These are phyloP conservation scores for Sugiyamaella grinbergsii DNA, from an alignment of 1,139 yeast genomes.

Conservation along the genomic window DNA sequence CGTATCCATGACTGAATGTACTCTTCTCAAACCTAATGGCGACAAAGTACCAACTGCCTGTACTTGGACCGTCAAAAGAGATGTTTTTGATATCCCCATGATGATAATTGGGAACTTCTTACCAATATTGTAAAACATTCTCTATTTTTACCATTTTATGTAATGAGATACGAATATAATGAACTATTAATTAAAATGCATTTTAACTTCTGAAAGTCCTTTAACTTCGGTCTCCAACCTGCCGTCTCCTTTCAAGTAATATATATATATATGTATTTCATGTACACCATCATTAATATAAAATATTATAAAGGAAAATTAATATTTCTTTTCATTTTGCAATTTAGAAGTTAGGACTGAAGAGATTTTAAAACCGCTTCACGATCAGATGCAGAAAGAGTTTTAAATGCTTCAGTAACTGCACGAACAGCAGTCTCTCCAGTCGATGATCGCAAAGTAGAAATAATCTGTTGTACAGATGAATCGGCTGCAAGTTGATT, in stretches of 20 bases:
- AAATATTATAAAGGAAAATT: slow-evolving; percentile 4
- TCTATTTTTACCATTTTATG: slow-evolving; percentile 4
- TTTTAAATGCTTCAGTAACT: slow-evolving; percentile 61
- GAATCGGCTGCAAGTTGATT: slow-evolving; percentile 51
- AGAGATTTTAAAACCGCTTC: slow-evolving; percentile 49
- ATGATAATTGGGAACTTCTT: slow-evolving; percentile 80
- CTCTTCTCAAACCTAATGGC: slow-evolving; percentile 61
- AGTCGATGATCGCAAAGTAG: slow-evolving; percentile 41
- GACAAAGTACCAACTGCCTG: slow-evolving; percentile 65
- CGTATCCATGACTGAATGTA: slow-evolving; percentile 80
- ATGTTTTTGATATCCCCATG: slow-evolving; percentile 91
- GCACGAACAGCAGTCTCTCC: slow-evolving; percentile 58
- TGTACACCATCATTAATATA: slow-evolving; percentile 2
- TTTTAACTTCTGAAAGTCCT: neutral
- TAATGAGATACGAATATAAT: slow-evolving; percentile 13
- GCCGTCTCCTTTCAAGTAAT: neutral
- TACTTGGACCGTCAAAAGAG: slow-evolving; percentile 88
- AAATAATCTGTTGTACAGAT: slow-evolving; percentile 31
- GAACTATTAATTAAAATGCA: neutral
- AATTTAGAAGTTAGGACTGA: slow-evolving; percentile 4
- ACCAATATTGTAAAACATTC: slow-evolving; percentile 26
- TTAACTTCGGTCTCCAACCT: too few relatives aligned
- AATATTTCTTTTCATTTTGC: too few relatives aligned
- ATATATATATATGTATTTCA: slow-evolving; percentile 14
- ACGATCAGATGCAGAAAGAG: slow-evolving; percentile 63